These are phyloP conservation scores for Starmerella roubikii DNA, from an alignment of 805 yeast species.

Conservation along the genomic window DNA sequence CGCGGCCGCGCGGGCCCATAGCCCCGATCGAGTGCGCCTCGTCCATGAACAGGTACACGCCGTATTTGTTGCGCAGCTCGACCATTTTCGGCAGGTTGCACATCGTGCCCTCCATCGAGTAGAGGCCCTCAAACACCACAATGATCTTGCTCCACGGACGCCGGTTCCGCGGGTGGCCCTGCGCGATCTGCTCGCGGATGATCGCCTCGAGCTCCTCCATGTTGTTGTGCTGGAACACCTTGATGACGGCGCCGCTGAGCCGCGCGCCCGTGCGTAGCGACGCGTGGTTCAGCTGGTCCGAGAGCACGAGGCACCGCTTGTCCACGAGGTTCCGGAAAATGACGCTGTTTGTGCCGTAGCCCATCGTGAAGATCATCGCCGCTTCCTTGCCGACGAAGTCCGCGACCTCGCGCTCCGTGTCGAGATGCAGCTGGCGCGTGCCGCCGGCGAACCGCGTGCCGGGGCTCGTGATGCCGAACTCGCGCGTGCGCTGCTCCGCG, in stretches of 20 bases:
- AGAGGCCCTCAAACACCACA: slow-evolving; percentile 83
- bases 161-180: slow-evolving; percentile 89
- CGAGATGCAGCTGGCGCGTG: slow-evolving; percentile 54
- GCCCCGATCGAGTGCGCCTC: slow-evolving; percentile 99
- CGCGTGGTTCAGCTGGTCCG: slow-evolving; percentile 91
- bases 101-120: slow-evolving; percentile 65
- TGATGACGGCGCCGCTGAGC: slow-evolving; percentile 82
- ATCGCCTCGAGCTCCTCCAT: slow-evolving; percentile 65
- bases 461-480: slow-evolving; percentile 64
- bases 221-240: slow-evolving; percentile 84
- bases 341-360: slow-evolving; percentile 89
- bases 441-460: slow-evolving; percentile 70
- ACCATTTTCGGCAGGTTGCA: slow-evolving; percentile 66
- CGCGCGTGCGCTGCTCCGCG: slow-evolving; percentile 48
- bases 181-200: slow-evolving; percentile 70
- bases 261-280: slow-evolving; percentile 92
- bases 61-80: slow-evolving; percentile 66
- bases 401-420: slow-evolving; percentile 68
- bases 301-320: slow-evolving; percentile 75
- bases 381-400: slow-evolving; percentile 84
- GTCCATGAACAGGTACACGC: slow-evolving; percentile 80
- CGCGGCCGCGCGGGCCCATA: slow-evolving; percentile 87
- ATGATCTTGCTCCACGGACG: slow-evolving; percentile 81
- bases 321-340: slow-evolving; percentile 73
- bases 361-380: slow-evolving; percentile 77